phyloP scores from a whole-genome alignment of 352 stramenopile genomes.

The Globisporangium polare region DNA sequence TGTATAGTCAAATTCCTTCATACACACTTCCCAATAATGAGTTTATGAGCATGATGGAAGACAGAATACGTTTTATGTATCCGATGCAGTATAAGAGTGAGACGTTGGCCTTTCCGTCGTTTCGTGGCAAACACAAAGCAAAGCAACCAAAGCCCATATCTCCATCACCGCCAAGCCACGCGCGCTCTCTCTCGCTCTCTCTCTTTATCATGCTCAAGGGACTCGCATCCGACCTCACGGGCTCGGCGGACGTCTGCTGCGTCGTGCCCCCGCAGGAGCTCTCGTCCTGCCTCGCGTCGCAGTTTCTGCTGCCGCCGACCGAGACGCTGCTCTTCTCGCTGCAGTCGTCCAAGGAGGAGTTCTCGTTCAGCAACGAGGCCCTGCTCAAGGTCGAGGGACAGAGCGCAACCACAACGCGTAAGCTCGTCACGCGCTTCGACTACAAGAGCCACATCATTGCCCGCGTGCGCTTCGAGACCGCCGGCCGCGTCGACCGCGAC shows the following conservation, averaged over 20 bases:
- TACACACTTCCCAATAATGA: too few relatives aligned
- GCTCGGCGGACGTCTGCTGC: slow-evolving; percentile 52
- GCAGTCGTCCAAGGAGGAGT: slow-evolving; percentile 56
- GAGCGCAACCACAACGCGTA: slow-evolving; percentile 43
- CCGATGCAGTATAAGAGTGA: too few relatives aligned
- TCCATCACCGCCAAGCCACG: too few relatives aligned
- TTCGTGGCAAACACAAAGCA: too few relatives aligned
- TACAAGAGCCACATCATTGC: slow-evolving; percentile 25
- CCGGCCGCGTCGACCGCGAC: slow-evolving; percentile 40
- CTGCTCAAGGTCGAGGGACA: slow-evolving; percentile 36
- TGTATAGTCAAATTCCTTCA: too few relatives aligned
- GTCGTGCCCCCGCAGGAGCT: slow-evolving; percentile 20
- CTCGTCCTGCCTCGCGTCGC: slow-evolving; percentile 22
- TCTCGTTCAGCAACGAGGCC: slow-evolving; percentile 59
- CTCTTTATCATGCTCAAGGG: slow-evolving; percentile 54
- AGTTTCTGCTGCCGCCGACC: slow-evolving; percentile 31
- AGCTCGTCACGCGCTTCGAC: slow-evolving; percentile 32
- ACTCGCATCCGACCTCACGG: slow-evolving; percentile 44
- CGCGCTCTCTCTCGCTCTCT: too few relatives aligned
- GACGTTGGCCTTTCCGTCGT: too few relatives aligned
- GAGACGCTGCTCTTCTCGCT: slow-evolving; percentile 53
- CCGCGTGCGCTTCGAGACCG: slow-evolving; percentile 37
- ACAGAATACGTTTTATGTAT: too few relatives aligned
- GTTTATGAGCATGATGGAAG: too few relatives aligned
- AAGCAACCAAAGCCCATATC: too few relatives aligned